Evolutionary conservation across 2,329 filamentous ascomycete species (phyloP).

Genomic region (Tolypocladium guangdongense): DNA sequence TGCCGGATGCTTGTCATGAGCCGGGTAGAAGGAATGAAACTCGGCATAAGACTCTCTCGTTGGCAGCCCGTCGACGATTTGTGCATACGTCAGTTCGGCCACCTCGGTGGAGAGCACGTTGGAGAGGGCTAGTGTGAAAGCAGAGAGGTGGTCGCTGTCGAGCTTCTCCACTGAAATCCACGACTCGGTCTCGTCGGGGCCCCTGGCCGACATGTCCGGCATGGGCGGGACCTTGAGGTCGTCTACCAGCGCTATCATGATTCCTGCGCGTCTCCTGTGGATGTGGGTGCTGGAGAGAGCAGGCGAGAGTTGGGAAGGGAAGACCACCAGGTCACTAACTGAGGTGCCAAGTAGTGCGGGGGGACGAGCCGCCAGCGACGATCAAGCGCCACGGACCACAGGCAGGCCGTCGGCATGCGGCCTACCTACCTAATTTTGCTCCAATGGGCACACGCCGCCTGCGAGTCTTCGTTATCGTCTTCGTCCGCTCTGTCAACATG

Average conservation of each 20-base stretch:
- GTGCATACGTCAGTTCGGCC: conserved; percentile 6
- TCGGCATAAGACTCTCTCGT: not conserved
- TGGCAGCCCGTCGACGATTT: conserved; percentile 10
- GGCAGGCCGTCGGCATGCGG: too few relatives aligned
- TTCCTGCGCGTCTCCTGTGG: too few relatives aligned
- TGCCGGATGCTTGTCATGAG: not conserved
- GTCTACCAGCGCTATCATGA: not conserved
- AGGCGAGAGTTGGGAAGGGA: too few relatives aligned
- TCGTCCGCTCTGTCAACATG: too few relatives aligned
- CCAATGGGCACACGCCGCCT: too few relatives aligned
- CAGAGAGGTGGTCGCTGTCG: not conserved
- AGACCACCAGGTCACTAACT: too few relatives aligned
- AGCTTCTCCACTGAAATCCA: not conserved
- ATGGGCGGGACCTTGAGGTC: not conserved
- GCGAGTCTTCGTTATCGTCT: too few relatives aligned
- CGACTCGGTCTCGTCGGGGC: not conserved
- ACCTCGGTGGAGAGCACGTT: conserved; percentile 3
- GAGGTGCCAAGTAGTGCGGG: too few relatives aligned
- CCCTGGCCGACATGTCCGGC: not conserved
- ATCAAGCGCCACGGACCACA: too few relatives aligned
- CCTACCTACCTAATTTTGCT: too few relatives aligned
- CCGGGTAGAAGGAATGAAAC: not conserved
- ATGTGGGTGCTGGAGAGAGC: too few relatives aligned
- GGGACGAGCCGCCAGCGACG: too few relatives aligned
- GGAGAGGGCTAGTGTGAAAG: not conserved